Evolutionary conservation across 1,284 basidiomycete species (phyloP).

Genomic region (Termitomyces sp.): DNA sequence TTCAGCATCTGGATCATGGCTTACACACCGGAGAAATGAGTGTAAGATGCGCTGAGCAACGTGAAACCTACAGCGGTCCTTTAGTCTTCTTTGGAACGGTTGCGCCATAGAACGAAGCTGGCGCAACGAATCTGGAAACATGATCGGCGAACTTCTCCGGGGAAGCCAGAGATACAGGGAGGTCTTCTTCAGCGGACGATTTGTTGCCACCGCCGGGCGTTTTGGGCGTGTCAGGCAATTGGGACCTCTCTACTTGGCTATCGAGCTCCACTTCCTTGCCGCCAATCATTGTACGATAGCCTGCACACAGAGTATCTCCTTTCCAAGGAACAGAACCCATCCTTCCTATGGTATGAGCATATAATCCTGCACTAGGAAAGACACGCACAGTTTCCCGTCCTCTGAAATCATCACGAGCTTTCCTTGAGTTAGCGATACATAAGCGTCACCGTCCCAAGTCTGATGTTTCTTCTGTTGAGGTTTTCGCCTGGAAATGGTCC

Average conservation of each 20-base stretch:
- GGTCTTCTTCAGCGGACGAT: background rate
- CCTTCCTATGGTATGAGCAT: slow-evolving; percentile 30
- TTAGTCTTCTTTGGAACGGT: slow-evolving; percentile 40
- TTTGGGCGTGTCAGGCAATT: slow-evolving; percentile 45
- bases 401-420: slow-evolving; percentile 64
- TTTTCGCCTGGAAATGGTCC: slow-evolving; percentile 53
- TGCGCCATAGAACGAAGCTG: slow-evolving; percentile 56
- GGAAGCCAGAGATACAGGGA: slow-evolving; percentile 6
- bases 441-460: slow-evolving; percentile 83
- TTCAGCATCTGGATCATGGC: slow-evolving; percentile 70
- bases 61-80: slow-evolving; percentile 48
- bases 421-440: slow-evolving; percentile 45
- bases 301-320: slow-evolving; percentile 44
- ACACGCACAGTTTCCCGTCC: slow-evolving; percentile 62
- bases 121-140: slow-evolving; percentile 41
- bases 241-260: slow-evolving; percentile 39
- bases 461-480: slow-evolving; percentile 79
- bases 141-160: slow-evolving; percentile 13
- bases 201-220: slow-evolving; percentile 23
- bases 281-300: slow-evolving; percentile 47
- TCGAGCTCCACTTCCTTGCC: slow-evolving; percentile 64
- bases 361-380: slow-evolving; percentile 6
- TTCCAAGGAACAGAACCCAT: slow-evolving; percentile 62
- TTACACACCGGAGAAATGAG: slow-evolving; percentile 24
- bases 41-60: background rate